Percentiles rank a stretch among this genome's conserved stretches.
Evolutionary conservation across 495 filamentous ascomycete species (phyloP).

Genomic region (Talaromyces borbonicus): DNA sequence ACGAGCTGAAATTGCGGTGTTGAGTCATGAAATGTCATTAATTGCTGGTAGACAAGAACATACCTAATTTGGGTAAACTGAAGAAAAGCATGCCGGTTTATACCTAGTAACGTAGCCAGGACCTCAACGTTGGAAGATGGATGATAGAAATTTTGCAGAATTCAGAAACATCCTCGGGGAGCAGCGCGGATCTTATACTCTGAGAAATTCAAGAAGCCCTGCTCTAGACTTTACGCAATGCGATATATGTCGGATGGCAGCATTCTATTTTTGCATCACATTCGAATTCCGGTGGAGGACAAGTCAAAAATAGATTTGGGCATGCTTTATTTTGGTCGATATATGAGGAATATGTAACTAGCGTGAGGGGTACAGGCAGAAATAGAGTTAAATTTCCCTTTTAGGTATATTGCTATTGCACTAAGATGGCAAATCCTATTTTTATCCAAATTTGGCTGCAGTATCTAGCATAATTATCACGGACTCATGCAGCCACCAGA

Average conservation of each 20-base stretch:
- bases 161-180: too few relatives aligned
- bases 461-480: conserved; percentile 3
- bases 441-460: conserved; percentile 1
- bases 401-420: background rate
- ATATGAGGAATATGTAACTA: background rate
- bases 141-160: background rate
- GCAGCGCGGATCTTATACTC: too few relatives aligned
- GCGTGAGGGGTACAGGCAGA: background rate
- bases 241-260: too few relatives aligned
- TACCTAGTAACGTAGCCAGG: too few relatives aligned
- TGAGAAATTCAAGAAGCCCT: too few relatives aligned
- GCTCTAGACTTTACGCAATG: too few relatives aligned
- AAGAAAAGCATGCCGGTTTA: too few relatives aligned
- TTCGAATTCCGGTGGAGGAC: too few relatives aligned
- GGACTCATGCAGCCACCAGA: background rate
- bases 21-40: background rate
- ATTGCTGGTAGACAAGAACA: background rate
- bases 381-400: background rate
- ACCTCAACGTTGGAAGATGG: too few relatives aligned
- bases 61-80: background rate
- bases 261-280: too few relatives aligned
- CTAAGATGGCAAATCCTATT: conserved; percentile 1
- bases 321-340: too few relatives aligned
- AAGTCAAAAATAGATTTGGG: too few relatives aligned
- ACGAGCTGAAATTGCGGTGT: background rate